These are phyloP conservation scores for Saccharum spontaneum DNA, from an alignment of 176 grass and related monocot genomes.

Conservation along the genomic window DNA sequence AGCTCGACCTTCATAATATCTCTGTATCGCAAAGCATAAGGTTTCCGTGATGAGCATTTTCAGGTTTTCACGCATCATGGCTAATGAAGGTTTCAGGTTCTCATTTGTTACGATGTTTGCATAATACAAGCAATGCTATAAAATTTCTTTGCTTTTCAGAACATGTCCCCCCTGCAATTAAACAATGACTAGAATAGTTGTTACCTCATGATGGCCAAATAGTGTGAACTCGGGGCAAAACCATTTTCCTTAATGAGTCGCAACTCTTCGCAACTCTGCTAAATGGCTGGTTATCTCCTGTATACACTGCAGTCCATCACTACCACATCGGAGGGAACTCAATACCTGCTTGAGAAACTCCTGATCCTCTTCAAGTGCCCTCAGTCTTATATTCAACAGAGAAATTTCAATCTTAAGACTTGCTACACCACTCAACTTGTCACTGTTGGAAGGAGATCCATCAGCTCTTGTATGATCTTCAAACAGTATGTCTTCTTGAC, in stretches of 20 bases:
- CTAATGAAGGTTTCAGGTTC: background rate
- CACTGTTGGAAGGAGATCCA: constrained; percentile 5
- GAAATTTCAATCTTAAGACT: constrained; percentile 40
- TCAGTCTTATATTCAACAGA: constrained; percentile 39
- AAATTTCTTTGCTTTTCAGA: background rate
- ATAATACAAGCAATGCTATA: background rate
- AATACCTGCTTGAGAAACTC: constrained; percentile 53
- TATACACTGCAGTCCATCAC: constrained; percentile 50
- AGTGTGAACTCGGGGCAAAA: constrained; percentile 10
- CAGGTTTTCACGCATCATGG: background rate
- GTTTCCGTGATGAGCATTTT: background rate
- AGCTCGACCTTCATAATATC: background rate
- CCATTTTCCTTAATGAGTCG: constrained; percentile 2
- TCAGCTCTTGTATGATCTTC: constrained; percentile 26
- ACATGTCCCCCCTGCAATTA: background rate
- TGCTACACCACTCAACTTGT: constrained; percentile 1
- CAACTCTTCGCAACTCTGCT: constrained; percentile 53
- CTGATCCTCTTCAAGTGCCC: constrained; percentile 57
- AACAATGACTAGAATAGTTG: background rate
- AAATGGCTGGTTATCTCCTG: constrained; percentile 58
- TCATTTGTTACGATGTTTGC: background rate
- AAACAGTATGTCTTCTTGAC: background rate
- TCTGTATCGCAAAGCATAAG: background rate
- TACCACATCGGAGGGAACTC: constrained; percentile 43
- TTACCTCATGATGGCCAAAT: constrained; percentile 22